A percentile compares a stretch with the other conserved stretches of the same genome.
Conservation (phyloP, 2,329 filamentous ascomycete genomes). For the Proliferodiscus dingleyae region DNA sequence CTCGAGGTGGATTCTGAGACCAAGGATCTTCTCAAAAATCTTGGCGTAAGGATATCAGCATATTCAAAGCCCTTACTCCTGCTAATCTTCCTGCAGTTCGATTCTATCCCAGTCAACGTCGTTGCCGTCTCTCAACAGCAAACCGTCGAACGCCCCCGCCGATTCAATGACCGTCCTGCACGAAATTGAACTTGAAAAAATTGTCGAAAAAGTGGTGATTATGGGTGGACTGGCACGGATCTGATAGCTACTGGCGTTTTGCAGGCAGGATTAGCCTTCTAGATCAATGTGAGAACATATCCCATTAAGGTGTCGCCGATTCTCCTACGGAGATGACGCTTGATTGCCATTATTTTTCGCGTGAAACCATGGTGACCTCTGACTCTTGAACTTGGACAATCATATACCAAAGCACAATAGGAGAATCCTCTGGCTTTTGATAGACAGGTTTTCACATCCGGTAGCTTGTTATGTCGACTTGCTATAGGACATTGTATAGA, state of each 20-base stretch:
- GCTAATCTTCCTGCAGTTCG: constrained; percentile 64
- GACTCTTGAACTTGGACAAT: background rate
- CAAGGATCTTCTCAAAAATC: constrained; percentile 97
- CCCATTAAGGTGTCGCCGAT: constrained; percentile 84
- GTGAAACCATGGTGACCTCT: constrained; percentile 6
- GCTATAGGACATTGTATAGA: no score
- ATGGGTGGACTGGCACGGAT: constrained; percentile 23
- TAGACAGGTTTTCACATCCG: background rate
- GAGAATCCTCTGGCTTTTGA: background rate
- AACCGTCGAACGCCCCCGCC: constrained; percentile 72
- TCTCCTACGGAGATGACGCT: constrained; percentile 73
- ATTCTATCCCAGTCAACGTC: constrained; percentile 95
- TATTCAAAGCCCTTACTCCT: constrained; percentile 1
- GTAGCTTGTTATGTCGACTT: no score
- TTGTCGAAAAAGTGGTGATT: constrained; percentile 13
- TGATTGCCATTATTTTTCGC: constrained; percentile 70
- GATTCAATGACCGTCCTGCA: constrained; percentile 63
- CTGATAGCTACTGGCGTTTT: constrained; percentile 30
- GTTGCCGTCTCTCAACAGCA: constrained; percentile 86
- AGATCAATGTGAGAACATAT: constrained; percentile 56
- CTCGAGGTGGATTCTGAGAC: constrained; percentile 96
- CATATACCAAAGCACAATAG: background rate
- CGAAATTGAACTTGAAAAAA: constrained; percentile 37
- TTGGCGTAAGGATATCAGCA: constrained; percentile 71
- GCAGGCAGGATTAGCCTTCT: constrained; percentile 37